Evolutionary conservation across 2,329 filamentous ascomycete genomes (phyloP).

Genomic region (Cercospora sp.): DNA sequence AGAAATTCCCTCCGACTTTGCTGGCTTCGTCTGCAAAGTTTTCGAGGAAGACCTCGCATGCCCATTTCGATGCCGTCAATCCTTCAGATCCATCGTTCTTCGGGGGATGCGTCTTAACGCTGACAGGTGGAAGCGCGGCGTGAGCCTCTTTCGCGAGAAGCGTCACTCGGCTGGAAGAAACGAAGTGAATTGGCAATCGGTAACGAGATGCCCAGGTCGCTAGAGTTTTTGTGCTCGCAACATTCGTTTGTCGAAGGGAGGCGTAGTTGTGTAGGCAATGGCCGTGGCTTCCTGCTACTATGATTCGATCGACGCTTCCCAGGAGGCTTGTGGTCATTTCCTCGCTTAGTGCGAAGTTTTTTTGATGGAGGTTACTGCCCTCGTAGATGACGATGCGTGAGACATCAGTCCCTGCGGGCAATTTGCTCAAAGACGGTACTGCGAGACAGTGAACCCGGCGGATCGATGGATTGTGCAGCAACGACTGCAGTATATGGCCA

Average conservation of each 20-base stretch:
- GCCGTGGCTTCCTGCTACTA: slow-evolving; percentile 31
- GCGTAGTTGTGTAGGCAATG: slow-evolving; percentile 36
- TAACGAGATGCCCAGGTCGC: slow-evolving; percentile 15
- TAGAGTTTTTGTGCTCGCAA: slow-evolving; percentile 23
- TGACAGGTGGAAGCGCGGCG: slow-evolving; percentile 18
- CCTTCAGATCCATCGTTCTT: slow-evolving; percentile 21
- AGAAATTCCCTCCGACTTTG: neutral
- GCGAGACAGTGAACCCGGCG: slow-evolving; percentile 49
- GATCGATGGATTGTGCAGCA: slow-evolving; percentile 41
- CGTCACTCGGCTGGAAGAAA: slow-evolving; percentile 27
- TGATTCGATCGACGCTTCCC: slow-evolving; percentile 38
- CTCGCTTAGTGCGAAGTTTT: slow-evolving; percentile 44
- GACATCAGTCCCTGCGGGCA: slow-evolving; percentile 38
- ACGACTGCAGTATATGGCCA: slow-evolving; percentile 40
- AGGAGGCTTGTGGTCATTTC: slow-evolving; percentile 37
- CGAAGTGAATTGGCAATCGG: slow-evolving; percentile 30
- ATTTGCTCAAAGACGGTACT: slow-evolving; percentile 37
- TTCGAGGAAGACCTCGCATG: slow-evolving; percentile 23
- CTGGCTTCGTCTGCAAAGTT: neutral
- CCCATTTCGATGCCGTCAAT: slow-evolving; percentile 26
- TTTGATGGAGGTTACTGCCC: slow-evolving; percentile 19
- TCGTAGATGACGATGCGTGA: slow-evolving; percentile 34
- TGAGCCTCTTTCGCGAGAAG: slow-evolving; percentile 15
- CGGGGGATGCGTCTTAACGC: slow-evolving; percentile 13
- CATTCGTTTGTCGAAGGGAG: slow-evolving; percentile 32